A percentile compares a stretch with the other conserved stretches of the same genome.
phyloP scores from a whole-genome alignment of 768 basidiomycete species.

The Dacryopinax primogenitus region DNA sequence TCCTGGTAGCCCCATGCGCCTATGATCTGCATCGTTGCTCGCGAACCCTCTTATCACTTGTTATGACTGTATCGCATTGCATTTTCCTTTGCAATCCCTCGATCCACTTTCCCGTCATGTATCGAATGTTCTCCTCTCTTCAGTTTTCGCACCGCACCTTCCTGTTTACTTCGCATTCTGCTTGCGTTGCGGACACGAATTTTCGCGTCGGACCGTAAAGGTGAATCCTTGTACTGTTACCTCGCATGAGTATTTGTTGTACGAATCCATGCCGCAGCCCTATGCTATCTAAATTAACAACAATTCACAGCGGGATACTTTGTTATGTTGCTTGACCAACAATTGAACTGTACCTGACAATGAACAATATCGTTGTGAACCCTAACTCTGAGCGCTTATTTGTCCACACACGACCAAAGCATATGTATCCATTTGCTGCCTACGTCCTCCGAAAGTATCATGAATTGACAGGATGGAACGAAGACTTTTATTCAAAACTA shows the following conservation, averaged over 20 bases:
- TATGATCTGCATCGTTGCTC: not conserved
- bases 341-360: not conserved
- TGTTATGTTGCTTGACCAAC: too few species aligned
- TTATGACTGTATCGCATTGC: not conserved
- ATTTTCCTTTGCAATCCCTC: not conserved
- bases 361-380: not conserved
- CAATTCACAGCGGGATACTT: too few species aligned
- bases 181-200: constrained; percentile 6
- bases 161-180: not conserved
- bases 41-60: not conserved
- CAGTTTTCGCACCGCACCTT: not conserved
- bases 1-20: constrained; percentile 2
- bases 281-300: constrained; percentile 5
- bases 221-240: constrained; percentile 5
- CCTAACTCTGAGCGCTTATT: not conserved
- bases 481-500: constrained; percentile 81
- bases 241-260: constrained; percentile 4
- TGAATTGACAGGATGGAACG: constrained; percentile 89
- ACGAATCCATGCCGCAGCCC: not conserved
- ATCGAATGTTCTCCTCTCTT: not conserved
- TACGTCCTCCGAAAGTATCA: constrained; percentile 85
- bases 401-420: not conserved
- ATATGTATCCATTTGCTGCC: constrained; percentile 75
- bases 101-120: not conserved
- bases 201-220: not conserved